These are phyloP conservation scores for Fusarium udum DNA, from an alignment of 2,329 filamentous ascomycete species.

Conservation along the genomic window DNA sequence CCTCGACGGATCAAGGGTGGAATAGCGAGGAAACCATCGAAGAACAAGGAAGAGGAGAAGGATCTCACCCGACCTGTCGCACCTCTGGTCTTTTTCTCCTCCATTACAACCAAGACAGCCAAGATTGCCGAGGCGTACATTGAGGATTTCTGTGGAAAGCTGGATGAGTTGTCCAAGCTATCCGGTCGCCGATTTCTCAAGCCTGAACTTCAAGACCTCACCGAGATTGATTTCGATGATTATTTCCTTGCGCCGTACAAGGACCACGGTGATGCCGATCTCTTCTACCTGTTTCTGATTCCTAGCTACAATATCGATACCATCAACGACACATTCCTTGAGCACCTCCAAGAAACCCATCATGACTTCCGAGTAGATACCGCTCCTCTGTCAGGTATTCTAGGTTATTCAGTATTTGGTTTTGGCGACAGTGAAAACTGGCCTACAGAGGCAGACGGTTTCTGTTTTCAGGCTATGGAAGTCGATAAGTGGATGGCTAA, in stretches of 20 bases:
- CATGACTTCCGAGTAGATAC: conserved; percentile 97
- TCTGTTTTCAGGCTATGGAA: conserved; percentile 90
- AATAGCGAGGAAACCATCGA: conserved; percentile 46
- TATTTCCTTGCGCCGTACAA: conserved; percentile 85
- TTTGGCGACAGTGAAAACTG: conserved; percentile 92
- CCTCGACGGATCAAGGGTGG: conserved; percentile 62
- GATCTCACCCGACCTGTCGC: conserved; percentile 65
- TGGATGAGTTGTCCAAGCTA: conserved; percentile 58
- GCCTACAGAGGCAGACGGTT: conserved; percentile 90
- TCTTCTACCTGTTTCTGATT: conserved; percentile 85
- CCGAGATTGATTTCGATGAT: conserved; percentile 91
- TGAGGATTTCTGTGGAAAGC: conserved; percentile 61
- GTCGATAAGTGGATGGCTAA: conserved; percentile 98
- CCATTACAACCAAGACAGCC: conserved; percentile 84
- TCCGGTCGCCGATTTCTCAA: conserved; percentile 56
- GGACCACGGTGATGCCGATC: conserved; percentile 61
- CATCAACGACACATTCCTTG: conserved; percentile 85
- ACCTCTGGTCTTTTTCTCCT: conserved; percentile 87
- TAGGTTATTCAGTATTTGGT: conserved; percentile 94
- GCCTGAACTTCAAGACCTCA: conserved; percentile 78
- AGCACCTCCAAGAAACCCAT: conserved; percentile 90
- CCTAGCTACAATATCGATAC: conserved; percentile 97
- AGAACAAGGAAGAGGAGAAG: conserved; percentile 37
- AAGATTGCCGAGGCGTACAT: conserved; percentile 73
- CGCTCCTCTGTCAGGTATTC: conserved; percentile 76